Base-by-base conservation (phyloP, 805 yeast species). In the Saccharomycopsis babjevae region DNA sequence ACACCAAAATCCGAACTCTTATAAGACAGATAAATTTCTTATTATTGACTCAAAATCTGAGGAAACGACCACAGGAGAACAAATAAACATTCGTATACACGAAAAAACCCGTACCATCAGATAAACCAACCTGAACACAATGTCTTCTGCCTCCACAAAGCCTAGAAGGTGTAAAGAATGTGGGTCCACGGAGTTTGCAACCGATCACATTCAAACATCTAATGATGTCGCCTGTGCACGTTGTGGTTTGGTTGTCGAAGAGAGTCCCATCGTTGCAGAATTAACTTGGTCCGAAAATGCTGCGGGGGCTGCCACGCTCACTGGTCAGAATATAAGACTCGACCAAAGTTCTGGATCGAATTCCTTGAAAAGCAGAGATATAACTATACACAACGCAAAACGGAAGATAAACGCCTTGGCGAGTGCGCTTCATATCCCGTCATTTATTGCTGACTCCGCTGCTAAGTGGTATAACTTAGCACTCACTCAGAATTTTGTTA, bases 281-380 rank as follows among this genome's bases (percentile, higher is more conserved):
- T 94, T 96, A 59, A 88, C 94, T 13, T 94, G 92, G 74, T 94
- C 96, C 54, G 99, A 96, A 69, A 80, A 92, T 1, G 80, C 96
- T 20, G 80, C 86, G 30, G 99, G 99, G 67, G 97, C 97, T 15
- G 97, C 99, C 40, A 83, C 88, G 57, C 97, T 94, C 1, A 96
- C 93, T 66, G 99, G 99, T 69, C 83, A 96, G 56, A 92, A 89
- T 78, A 86, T 94, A 40, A 97, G 92, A 73, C 74, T 84, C 1
- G 81, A 89, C 71, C 94, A 89, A 0, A 75, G 81, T 10, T 82
- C 84, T 1, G 78, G 85, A 56, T 89, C 86, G 32, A 82, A 79
- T 61, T 83, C 96, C 4, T 74, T 89, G 71, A 97, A 92, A 68
- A 85, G 94, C 50, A 79, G 97, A 58, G 97, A 89, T 65, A 96